Percentiles rank a stretch among this genome's conserved stretches.
These are phyloP conservation scores for Suillus americanus DNA, from an alignment of 768 basidiomycete species.

Conservation along the genomic window DNA sequence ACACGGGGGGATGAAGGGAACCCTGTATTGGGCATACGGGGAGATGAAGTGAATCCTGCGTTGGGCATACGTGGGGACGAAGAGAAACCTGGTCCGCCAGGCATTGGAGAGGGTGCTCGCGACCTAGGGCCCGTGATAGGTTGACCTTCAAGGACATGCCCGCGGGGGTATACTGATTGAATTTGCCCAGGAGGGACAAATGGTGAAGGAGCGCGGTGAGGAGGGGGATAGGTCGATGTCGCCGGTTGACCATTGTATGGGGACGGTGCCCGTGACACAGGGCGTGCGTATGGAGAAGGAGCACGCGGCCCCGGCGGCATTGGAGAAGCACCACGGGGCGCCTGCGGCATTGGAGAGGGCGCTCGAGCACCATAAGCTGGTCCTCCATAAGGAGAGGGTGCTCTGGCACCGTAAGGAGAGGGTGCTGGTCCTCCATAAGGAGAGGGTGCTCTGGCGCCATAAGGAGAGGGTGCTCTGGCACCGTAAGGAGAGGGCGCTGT, in stretches of 20 bases:
- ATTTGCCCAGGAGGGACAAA: conserved; percentile 22
- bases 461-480: not conserved
- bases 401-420: conserved; percentile 30
- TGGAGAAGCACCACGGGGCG: conserved; percentile 29
- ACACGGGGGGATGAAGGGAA: conserved; percentile 32
- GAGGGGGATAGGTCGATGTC: not conserved
- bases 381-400: conserved; percentile 27
- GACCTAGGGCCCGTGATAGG: conserved; percentile 35
- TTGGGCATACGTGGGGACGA: conserved; percentile 30
- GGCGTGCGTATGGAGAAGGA: conserved; percentile 19
- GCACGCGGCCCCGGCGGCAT: conserved; percentile 27
- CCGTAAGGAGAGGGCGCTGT: not conserved
- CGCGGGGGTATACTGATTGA: conserved; percentile 48
- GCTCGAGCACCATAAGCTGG: conserved; percentile 21
- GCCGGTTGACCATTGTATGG: conserved; percentile 19
- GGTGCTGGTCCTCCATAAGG: not conserved
- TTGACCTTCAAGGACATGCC: conserved; percentile 58
- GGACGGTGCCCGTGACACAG: conserved; percentile 27
- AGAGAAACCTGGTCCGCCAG: conserved; percentile 35
- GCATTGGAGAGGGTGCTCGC: conserved; percentile 56
- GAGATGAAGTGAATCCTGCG: conserved; percentile 28
- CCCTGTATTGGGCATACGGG: conserved; percentile 25
- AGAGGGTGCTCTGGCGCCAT: not conserved
- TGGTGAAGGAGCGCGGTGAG: conserved; percentile 29
- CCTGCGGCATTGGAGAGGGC: conserved; percentile 22